Evolutionary conservation across 805 yeast genomes (phyloP).

Genomic region (Spathaspora boniae): DNA sequence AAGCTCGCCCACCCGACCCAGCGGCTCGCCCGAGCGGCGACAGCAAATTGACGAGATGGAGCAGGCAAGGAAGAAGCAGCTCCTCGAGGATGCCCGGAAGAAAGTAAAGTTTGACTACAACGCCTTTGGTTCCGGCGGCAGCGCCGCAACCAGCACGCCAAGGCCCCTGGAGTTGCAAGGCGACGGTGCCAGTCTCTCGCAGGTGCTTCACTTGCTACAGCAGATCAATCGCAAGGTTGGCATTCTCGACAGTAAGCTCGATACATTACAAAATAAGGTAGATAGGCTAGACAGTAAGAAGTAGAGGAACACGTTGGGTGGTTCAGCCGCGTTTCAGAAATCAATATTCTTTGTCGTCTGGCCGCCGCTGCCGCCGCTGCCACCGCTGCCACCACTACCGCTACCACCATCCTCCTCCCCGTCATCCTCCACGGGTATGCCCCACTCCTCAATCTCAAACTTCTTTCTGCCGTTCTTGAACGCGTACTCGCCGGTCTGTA

Average conservation of each 20-base stretch:
- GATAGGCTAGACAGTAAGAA: too few relatives aligned
- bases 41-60: slow-evolving; percentile 28
- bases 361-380: slow-evolving; percentile 10
- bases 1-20: slow-evolving; percentile 26
- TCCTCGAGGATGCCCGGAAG: slow-evolving; percentile 18
- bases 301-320: slow-evolving; percentile 17
- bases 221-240: too few relatives aligned
- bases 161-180: too few relatives aligned
- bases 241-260: too few relatives aligned
- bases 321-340: slow-evolving; percentile 16
- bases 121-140: too few relatives aligned
- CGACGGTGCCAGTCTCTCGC: too few relatives aligned
- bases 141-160: too few relatives aligned
- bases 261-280: too few relatives aligned
- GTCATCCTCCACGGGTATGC: slow-evolving; percentile 94
- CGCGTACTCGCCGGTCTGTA: slow-evolving; percentile 71
- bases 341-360: slow-evolving; percentile 35
- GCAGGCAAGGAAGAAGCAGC: slow-evolving; percentile 14
- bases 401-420: slow-evolving; percentile 32
- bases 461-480: slow-evolving; percentile 66
- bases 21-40: slow-evolving; percentile 36
- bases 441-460: slow-evolving; percentile 90
- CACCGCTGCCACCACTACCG: slow-evolving; percentile 10
- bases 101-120: too few relatives aligned
- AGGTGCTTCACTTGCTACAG: too few relatives aligned